Base-by-base conservation (phyloP, 1,139 yeast genomes). In the Protomyces inundatus region DNA sequence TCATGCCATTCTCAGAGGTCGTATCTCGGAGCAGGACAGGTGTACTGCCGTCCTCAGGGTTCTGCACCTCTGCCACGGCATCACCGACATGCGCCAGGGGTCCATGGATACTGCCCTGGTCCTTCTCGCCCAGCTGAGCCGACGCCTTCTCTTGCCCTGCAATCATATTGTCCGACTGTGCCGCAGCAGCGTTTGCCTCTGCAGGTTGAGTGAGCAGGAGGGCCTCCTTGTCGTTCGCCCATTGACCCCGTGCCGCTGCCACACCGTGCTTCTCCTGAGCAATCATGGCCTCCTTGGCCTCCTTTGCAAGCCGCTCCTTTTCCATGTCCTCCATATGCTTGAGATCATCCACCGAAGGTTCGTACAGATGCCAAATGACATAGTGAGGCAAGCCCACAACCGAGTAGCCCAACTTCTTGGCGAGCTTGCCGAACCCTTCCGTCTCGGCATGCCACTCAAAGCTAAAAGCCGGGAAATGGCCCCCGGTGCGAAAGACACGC, bases 371-470 rank as follows among this genome's bases (percentile, higher is more conserved):
- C 97, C 96, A 89, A 67, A 89, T 86, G 53, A 88, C 93, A 73
- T 90, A 89, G 76, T 89, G 95, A 5, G 96, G 96, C 69, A 89
- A 79, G 0, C 97, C 96, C 62, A 85, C 83, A 23, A 89, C 96
- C 6, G 85, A 81, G 73, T 81, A 87, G 6, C 91, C 91, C 95
- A 89, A 88, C 71, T 85, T 78, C 70, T 86, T 84, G 70, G 90
- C 85, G 77, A 89, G 79, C 73, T 89, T 90, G 54, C 97, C 97
- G 75, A 89, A 89, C 0, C 95, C 96, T 75, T 89, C 97, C 3
- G 97, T 89, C 74, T 89, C 97, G 4, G 96, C 96, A 73, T 89
- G 97, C 71, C 88, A 88, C 75, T 88, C 87, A 75, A 88, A 89
- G 36, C 95, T 86, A 73, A 89, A 89, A 0, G 95, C 96, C 6